Conservation (phyloP, 1,284 basidiomycete species). For the Coniferiporia sulphurascens region DNA sequence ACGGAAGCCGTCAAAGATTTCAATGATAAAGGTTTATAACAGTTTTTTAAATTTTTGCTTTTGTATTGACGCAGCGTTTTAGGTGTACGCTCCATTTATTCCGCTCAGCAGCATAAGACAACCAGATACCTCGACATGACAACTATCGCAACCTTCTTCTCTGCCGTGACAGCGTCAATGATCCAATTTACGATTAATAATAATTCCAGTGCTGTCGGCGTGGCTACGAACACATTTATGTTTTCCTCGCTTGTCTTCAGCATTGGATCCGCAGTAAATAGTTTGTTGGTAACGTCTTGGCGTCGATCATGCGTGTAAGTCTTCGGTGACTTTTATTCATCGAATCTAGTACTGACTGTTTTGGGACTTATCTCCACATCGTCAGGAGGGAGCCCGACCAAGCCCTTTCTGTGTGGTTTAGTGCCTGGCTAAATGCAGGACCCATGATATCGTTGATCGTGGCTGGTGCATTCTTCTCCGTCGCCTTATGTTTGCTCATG, state of each 20-base stretch:
- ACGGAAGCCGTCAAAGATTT: neutral
- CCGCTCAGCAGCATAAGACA: neutral
- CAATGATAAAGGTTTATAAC: neutral
- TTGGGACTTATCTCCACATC: neutral
- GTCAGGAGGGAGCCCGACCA: constrained; percentile 1
- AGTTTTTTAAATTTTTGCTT: neutral
- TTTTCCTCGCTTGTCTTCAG: constrained; percentile 6
- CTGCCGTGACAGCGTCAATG: constrained; percentile 3
- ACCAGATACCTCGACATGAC: constrained; percentile 5
- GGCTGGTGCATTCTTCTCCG: constrained; percentile 3
- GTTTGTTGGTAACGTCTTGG: neutral
- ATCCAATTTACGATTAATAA: neutral
- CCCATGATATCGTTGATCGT: constrained; percentile 6
- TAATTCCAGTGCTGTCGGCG: neutral
- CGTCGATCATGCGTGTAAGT: constrained; percentile 1
- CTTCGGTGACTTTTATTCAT: too few relatives aligned
- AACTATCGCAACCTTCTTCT: constrained; percentile 5
- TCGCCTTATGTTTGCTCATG: constrained; percentile 1
- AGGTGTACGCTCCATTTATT: neutral
- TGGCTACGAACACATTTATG: neutral
- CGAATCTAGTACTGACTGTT: neutral
- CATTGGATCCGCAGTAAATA: constrained; percentile 1
- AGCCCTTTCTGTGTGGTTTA: constrained; percentile 2
- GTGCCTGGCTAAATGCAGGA: constrained; percentile 6
- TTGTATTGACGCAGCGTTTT: neutral